phyloP scores from a whole-genome alignment of 2,329 filamentous ascomycete genomes.

The Aureobasidium leucospermi region DNA sequence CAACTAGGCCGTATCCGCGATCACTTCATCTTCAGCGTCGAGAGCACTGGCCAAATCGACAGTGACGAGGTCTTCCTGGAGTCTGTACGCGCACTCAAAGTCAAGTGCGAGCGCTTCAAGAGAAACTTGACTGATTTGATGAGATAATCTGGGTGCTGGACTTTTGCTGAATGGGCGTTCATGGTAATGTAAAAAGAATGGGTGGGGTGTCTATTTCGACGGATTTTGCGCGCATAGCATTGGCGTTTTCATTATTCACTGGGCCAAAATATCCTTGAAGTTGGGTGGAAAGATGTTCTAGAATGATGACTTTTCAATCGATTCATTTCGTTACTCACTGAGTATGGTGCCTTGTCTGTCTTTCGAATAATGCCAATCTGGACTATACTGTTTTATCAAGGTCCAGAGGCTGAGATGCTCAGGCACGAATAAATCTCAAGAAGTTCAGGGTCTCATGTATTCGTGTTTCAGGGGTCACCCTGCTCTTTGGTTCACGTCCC shows the following conservation, averaged over 20 bases:
- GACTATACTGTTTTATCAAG: too few species aligned
- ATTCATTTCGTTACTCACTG: background rate
- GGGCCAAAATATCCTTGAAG: background rate
- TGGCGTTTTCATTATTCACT: constrained; percentile 15
- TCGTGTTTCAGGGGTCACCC: background rate
- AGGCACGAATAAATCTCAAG: too few species aligned
- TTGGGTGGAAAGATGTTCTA: background rate
- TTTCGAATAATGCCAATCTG: too few species aligned
- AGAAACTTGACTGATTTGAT: constrained; percentile 51
- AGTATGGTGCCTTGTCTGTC: too few species aligned
- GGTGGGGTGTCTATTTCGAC: background rate
- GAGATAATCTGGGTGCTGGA: constrained; percentile 8
- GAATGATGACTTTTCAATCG: background rate
- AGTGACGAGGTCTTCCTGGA: constrained; percentile 92
- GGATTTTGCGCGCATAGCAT: constrained; percentile 15
- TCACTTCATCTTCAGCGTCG: constrained; percentile 95
- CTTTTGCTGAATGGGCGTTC: background rate
- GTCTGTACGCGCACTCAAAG: constrained; percentile 74
- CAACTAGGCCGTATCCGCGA: constrained; percentile 83
- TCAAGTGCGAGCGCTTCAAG: constrained; percentile 71
- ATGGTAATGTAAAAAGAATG: background rate
- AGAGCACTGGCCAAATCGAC: constrained; percentile 91
- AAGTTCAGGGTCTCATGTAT: background rate
- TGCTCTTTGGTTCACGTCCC: background rate
- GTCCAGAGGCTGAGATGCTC: too few species aligned